phyloP scores from a whole-genome alignment of 2,329 filamentous ascomycete genomes.

The Rosellinia necatrix region DNA sequence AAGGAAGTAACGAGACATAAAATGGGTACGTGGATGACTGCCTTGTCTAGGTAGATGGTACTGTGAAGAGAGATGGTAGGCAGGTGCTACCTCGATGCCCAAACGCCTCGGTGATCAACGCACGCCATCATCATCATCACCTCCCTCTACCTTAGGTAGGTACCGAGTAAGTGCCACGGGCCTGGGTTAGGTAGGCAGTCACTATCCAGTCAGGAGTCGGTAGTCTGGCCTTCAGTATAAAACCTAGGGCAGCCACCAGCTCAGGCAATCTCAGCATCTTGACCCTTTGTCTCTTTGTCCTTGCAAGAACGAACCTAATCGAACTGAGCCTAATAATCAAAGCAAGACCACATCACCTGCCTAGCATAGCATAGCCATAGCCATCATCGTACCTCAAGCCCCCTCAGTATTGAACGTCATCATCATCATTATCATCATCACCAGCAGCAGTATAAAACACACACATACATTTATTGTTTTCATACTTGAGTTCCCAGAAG shows the following conservation, averaged over 20 bases:
- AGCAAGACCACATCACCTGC: constrained; percentile 8
- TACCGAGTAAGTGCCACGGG: background rate
- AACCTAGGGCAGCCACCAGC: constrained; percentile 13
- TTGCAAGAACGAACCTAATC: constrained; percentile 19
- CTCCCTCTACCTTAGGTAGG: too few species aligned
- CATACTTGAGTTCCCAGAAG: background rate
- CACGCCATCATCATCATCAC: background rate
- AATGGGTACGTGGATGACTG: background rate
- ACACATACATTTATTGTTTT: constrained; percentile 9
- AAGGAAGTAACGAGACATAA: too few species aligned
- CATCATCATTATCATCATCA: constrained; percentile 3
- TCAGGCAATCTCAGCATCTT: background rate
- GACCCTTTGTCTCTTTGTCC: constrained; percentile 21
- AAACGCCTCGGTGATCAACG: background rate
- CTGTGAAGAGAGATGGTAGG: too few species aligned
- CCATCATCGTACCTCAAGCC: too few species aligned
- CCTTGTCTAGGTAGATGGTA: too few species aligned
- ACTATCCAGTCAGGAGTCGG: background rate
- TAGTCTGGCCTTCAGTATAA: constrained; percentile 17
- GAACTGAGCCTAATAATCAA: background rate
- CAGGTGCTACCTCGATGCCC: too few species aligned
- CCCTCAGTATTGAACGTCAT: constrained; percentile 16
- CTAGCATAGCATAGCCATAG: too few species aligned
- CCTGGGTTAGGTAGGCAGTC: background rate
- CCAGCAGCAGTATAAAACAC: background rate